phyloP scores from a whole-genome alignment of 768 basidiomycete species.

The Lactarius trivialis region DNA sequence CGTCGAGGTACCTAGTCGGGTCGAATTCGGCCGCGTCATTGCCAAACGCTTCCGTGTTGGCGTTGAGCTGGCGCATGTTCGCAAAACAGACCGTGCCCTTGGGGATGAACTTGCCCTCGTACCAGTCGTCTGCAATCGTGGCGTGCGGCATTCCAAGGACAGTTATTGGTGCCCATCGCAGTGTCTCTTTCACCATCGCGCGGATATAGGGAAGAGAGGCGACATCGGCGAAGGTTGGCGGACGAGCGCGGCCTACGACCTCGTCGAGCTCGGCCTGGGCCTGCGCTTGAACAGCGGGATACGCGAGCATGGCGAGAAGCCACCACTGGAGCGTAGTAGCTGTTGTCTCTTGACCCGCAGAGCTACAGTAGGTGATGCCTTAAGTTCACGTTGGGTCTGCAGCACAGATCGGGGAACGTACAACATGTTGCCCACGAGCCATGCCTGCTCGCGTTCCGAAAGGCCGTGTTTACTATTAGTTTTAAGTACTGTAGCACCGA shows the following conservation, averaged over 20 bases:
- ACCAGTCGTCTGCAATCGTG: slow-evolving; percentile 3
- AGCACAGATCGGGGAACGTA: not conserved
- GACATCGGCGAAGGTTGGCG: slow-evolving; percentile 34
- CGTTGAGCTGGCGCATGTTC: slow-evolving; percentile 2
- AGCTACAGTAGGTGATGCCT: not conserved
- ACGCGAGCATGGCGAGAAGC: slow-evolving; percentile 35
- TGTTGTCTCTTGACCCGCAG: not conserved
- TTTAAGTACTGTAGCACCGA: slow-evolving; percentile 7
- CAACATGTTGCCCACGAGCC: slow-evolving; percentile 16
- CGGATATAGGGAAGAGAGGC: slow-evolving; percentile 34
- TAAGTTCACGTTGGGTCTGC: not conserved
- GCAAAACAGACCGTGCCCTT: not conserved
- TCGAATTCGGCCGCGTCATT: too few species aligned
- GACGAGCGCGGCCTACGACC: slow-evolving; percentile 30
- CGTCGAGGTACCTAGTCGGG: not conserved
- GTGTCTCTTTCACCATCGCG: slow-evolving; percentile 31
- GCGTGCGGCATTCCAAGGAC: slow-evolving; percentile 23
- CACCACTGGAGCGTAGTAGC: slow-evolving; percentile 29
- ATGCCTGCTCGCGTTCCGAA: too few species aligned
- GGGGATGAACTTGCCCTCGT: slow-evolving; percentile 19
- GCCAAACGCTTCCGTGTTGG: too few species aligned
- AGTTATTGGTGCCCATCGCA: slow-evolving; percentile 25
- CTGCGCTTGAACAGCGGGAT: slow-evolving; percentile 33
- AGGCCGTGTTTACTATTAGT: slow-evolving; percentile 4
- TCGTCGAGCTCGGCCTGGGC: slow-evolving; percentile 40